A percentile compares a stretch with the other conserved stretches of the same genome.
Conservation (phyloP, 2,329 filamentous ascomycete genomes). For the Aureobasidium lini region DNA sequence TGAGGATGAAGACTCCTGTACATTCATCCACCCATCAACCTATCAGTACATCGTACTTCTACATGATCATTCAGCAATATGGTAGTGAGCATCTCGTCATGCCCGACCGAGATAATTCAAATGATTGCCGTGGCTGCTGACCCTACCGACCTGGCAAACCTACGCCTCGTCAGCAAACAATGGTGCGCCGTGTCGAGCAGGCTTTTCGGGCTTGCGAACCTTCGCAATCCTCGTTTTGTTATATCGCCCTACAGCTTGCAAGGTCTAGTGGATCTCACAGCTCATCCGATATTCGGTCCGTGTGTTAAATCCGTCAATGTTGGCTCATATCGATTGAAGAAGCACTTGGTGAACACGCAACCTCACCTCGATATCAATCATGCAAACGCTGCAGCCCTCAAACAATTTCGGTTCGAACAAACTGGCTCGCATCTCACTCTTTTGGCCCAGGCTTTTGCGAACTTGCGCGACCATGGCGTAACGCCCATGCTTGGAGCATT, state of each 20-base stretch:
- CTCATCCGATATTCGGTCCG: neutral
- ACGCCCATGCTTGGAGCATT: neutral
- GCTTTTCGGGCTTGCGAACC: neutral
- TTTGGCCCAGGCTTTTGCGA: neutral
- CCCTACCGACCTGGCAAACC: neutral
- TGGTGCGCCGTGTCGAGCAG: neutral
- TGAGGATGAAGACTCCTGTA: too few species aligned
- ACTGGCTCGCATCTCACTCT: neutral
- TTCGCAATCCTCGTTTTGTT: neutral
- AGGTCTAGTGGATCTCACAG: neutral
- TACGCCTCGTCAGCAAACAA: constrained; percentile 3
- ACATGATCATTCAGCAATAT: neutral
- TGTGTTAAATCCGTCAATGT: neutral
- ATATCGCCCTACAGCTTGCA: constrained; percentile 1
- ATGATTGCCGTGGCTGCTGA: neutral
- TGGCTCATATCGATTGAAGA: neutral
- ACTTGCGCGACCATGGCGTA: neutral
- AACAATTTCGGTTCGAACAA: neutral
- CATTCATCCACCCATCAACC: too few species aligned
- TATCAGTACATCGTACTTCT: neutral
- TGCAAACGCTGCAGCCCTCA: neutral
- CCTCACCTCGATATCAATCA: neutral
- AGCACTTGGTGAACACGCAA: neutral
- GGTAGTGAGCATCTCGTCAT: neutral
- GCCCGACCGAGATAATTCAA: neutral